Evolutionary conservation across 129 eudicot genomes (phyloP), one percentile per base, ranked within the genome.

Genomic region (Centrapalus pauciflorus): DNA sequence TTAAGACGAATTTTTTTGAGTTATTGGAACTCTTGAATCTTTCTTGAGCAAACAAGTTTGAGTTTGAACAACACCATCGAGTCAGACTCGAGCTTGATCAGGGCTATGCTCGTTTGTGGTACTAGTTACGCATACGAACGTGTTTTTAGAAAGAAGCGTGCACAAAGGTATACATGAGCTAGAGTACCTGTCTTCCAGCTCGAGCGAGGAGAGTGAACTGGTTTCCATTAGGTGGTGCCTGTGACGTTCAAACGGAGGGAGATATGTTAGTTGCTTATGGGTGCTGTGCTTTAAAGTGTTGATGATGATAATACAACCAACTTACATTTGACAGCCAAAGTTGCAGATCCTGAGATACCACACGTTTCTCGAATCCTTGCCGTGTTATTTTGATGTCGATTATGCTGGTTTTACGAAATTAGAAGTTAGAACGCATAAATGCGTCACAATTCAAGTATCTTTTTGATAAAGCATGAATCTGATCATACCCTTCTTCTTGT

Each of bases 311-410:
- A 34, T 14, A 34, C n/a, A 12, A 37, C 41, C n/a, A 60, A 70
- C 99, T 74, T 66, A 89, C 99, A 79, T 94, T 89, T 19, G 97
- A 94, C 67, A 94, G 79, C 99, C 99, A 94, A 28, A 94, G 95
- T 69, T 94, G 99, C 80, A 94, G 64, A 86, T 94, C 99, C 72
- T 82, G 99, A 16, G 97, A 89, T 23, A 94, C 95, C 56, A 94
- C 99, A 23, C 99, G 88, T 61, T 83, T 94, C 84, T 94, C 97
- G 70, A 89, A 94, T 63, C 99, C 99, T 86, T 94, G 97, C 20
- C 97, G 78, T 14, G 81, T 94, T 69, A 94, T 84, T 64, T 79
- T 85, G 20, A 86, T 82, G 33, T 75, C 80, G 55, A 74, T 72
- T 69, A 94, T 89, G 38, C 97, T 94, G 84, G 19, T 73, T 13